Percentiles rank a stretch among this genome's conserved stretches.
These are phyloP conservation scores for Microsporum canis DNA, from an alignment of 2,329 filamentous ascomycete genomes.

Conservation along the genomic window DNA sequence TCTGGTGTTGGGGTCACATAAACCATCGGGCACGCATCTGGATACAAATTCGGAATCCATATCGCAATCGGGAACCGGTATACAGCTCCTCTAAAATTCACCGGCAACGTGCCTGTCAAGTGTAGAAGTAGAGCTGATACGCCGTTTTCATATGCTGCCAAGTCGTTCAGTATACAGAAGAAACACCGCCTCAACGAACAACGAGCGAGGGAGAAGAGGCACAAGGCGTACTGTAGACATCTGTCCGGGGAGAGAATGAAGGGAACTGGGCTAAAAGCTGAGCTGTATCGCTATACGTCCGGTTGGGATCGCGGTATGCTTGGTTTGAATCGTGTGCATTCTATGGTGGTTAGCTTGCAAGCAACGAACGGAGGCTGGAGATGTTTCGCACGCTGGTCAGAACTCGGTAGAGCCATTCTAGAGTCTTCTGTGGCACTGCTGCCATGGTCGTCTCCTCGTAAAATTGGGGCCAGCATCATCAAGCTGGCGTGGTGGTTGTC, in stretches of 20 bases:
- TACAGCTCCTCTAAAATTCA: constrained; percentile 72
- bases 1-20: constrained; percentile 81
- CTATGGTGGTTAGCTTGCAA: constrained; percentile 7
- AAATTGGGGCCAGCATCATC: background rate
- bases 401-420: constrained; percentile 93
- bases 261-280: constrained; percentile 69
- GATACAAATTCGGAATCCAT: constrained; percentile 90
- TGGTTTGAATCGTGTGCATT: constrained; percentile 36
- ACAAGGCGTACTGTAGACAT: constrained; percentile 73
- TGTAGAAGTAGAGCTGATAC: constrained; percentile 74
- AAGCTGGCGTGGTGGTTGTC: background rate
- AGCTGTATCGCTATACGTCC: constrained; percentile 84
- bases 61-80: constrained; percentile 86
- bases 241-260: constrained; percentile 71
- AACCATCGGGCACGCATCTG: constrained; percentile 68
- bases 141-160: constrained; percentile 74
- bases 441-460: constrained; percentile 23
- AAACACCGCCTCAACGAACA: background rate
- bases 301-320: constrained; percentile 89
- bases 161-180: background rate
- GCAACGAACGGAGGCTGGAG: constrained; percentile 3
- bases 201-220: background rate
- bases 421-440: constrained; percentile 73
- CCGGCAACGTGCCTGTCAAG: constrained; percentile 79
- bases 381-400: constrained; percentile 53